These are phyloP conservation scores for Sarocladiaceae sp. DNA, from an alignment of 2,329 filamentous ascomycete genomes.

Conservation along the genomic window DNA sequence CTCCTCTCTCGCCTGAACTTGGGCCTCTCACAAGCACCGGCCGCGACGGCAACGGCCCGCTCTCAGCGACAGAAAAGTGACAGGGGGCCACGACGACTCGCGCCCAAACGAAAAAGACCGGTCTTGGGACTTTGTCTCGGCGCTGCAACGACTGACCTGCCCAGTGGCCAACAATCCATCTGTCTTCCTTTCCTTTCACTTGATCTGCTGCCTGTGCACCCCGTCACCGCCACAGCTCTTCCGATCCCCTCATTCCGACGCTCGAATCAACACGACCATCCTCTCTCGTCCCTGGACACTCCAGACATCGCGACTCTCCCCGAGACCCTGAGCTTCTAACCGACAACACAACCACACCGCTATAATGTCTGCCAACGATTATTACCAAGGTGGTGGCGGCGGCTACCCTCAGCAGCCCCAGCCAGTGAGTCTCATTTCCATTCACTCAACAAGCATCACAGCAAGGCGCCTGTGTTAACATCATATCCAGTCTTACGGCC, in stretches of 20 bases:
- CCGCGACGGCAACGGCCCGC: not conserved
- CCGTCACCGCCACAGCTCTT: not conserved
- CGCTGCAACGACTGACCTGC: not conserved
- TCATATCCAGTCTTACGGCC: constrained; percentile 25
- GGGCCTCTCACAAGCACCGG: too few relatives aligned
- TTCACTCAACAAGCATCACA: constrained; percentile 15
- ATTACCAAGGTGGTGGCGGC: constrained; percentile 29
- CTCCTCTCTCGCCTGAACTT: not conserved
- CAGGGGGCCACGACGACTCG: not conserved
- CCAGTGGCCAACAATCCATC: not conserved
- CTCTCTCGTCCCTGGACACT: too few relatives aligned
- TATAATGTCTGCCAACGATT: constrained; percentile 35
- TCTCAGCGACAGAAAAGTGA: not conserved
- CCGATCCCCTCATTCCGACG: too few relatives aligned
- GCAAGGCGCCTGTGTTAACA: not conserved
- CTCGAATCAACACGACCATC: too few relatives aligned
- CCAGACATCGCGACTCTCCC: too few relatives aligned
- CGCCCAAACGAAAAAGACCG: not conserved
- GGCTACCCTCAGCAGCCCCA: constrained; percentile 35
- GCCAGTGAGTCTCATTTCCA: constrained; percentile 24
- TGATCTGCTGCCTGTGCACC: not conserved
- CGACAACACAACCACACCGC: not conserved
- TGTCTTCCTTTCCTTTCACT: not conserved
- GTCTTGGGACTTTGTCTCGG: constrained; percentile 3
- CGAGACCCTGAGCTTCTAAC: too few relatives aligned